These are phyloP conservation scores for Cercospora sojina DNA, from an alignment of 2,329 filamentous ascomycete genomes.

Conservation along the genomic window DNA sequence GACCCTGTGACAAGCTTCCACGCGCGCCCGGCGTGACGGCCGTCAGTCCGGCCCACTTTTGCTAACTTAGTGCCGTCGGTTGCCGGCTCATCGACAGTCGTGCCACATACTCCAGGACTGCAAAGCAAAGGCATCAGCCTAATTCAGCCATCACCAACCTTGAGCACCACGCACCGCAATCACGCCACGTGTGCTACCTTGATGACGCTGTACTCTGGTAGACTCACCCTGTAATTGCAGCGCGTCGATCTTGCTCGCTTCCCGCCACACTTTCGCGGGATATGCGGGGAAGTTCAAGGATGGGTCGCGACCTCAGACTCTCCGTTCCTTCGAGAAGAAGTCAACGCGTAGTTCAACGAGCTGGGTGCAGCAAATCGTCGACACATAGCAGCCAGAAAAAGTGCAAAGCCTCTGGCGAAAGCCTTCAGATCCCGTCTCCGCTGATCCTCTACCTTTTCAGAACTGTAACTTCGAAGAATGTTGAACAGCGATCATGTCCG, in stretches of 20 bases:
- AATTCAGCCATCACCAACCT: neutral
- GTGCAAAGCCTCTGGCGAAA: neutral
- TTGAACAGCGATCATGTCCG: conserved; percentile 15
- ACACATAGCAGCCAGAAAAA: neutral
- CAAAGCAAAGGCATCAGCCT: too few relatives aligned
- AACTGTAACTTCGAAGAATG: neutral
- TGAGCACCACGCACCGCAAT: neutral
- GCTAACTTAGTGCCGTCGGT: neutral
- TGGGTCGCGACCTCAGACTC: neutral
- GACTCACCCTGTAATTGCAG: neutral
- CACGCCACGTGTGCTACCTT: neutral
- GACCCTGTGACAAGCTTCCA: neutral
- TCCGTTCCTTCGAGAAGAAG: conserved; percentile 1
- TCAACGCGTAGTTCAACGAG: neutral
- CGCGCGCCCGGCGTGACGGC: neutral
- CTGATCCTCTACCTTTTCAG: conserved; percentile 2
- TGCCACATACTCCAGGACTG: neutral
- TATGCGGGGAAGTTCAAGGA: conserved; percentile 8
- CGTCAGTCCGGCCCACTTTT: neutral
- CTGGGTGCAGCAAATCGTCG: neutral
- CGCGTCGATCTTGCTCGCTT: conserved; percentile 17
- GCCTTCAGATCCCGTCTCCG: conserved; percentile 11
- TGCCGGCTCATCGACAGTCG: neutral
- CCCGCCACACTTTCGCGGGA: neutral
- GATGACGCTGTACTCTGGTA: neutral